A percentile compares a stretch with the other conserved stretches of the same genome.
phyloP scores from a whole-genome alignment of 495 filamentous ascomycete genomes.

The Ramalina intermedia region DNA sequence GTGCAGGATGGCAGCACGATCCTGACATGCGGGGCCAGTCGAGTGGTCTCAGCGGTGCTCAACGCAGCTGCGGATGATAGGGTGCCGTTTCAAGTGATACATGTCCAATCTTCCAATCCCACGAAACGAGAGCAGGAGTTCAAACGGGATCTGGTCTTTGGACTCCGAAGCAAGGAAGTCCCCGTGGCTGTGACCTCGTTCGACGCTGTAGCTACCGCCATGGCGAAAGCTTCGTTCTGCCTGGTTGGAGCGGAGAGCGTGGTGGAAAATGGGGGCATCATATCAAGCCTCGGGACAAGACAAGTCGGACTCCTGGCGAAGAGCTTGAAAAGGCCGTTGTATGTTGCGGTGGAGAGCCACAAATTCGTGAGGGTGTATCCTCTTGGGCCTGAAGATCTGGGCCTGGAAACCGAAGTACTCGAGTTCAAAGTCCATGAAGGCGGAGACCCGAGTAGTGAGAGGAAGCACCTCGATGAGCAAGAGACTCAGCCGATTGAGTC shows the following conservation, averaged over 20 bases:
- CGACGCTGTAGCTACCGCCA: slow-evolving; percentile 69
- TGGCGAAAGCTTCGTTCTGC: slow-evolving; percentile 65
- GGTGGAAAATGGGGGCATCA: slow-evolving; percentile 84
- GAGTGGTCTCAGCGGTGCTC: slow-evolving; percentile 68
- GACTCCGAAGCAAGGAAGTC: slow-evolving; percentile 58
- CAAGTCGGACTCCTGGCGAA: slow-evolving; percentile 78
- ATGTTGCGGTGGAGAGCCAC: slow-evolving; percentile 87
- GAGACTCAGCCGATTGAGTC: slow-evolving; percentile 5
- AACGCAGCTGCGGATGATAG: slow-evolving; percentile 55
- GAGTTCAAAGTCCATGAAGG: slow-evolving; percentile 47
- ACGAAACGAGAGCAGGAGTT: background rate
- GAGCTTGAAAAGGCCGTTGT: slow-evolving; percentile 64
- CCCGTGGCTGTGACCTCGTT: slow-evolving; percentile 74
- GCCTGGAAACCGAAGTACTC: slow-evolving; percentile 59
- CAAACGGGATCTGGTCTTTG: slow-evolving; percentile 39
- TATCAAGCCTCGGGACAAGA: slow-evolving; percentile 79
- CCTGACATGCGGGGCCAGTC: slow-evolving; percentile 72
- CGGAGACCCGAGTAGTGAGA: slow-evolving; percentile 19
- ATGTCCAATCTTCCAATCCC: slow-evolving; percentile 35
- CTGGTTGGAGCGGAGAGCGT: slow-evolving; percentile 92
- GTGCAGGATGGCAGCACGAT: slow-evolving; percentile 64
- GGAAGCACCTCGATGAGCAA: slow-evolving; percentile 16
- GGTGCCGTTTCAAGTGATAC: slow-evolving; percentile 71
- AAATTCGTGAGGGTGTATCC: slow-evolving; percentile 82
- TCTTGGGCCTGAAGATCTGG: slow-evolving; percentile 61